A percentile compares a stretch with the other conserved stretches of the same genome.
These are phyloP conservation scores for Nitzschia putrida DNA, from an alignment of 108 stramenopile genomes.

Conservation along the genomic window DNA sequence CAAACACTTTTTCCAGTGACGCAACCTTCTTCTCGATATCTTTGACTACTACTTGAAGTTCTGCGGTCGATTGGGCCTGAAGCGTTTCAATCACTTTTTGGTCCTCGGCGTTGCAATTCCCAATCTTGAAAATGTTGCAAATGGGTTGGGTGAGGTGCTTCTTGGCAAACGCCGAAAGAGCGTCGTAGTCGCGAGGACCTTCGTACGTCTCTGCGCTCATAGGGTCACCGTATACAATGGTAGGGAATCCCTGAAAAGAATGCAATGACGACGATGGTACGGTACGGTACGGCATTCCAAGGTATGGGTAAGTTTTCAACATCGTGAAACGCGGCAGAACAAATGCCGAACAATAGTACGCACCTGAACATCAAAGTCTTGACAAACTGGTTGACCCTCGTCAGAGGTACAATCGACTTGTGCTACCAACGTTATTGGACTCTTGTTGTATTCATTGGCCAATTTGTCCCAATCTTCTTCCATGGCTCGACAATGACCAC, in stretches of 20 bases:
- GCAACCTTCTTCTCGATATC: conserved; percentile 55
- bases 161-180: conserved; percentile 65
- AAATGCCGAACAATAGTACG: conserved; percentile 12
- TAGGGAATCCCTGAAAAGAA: conserved; percentile 72
- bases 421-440: conserved; percentile 55
- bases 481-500: conserved; percentile 78
- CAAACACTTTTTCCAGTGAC: conserved; percentile 56
- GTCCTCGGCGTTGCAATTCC: conserved; percentile 62
- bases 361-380: conserved; percentile 73
- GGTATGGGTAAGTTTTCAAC: not conserved
- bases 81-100: conserved; percentile 57
- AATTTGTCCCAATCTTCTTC: conserved; percentile 77
- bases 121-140: conserved; percentile 47
- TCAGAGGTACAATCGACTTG: conserved; percentile 77
- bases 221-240: conserved; percentile 76
- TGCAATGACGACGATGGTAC: not conserved
- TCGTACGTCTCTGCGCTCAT: conserved; percentile 70
- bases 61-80: conserved; percentile 47
- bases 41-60: conserved; percentile 46
- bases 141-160: conserved; percentile 67
- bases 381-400: conserved; percentile 72
- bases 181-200: conserved; percentile 67
- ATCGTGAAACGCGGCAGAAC: not conserved
- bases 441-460: conserved; percentile 51
- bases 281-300: too few relatives aligned